Conservation (phyloP, 202 grass and related monocot genomes). For the Alloteropsis angusta region DNA sequence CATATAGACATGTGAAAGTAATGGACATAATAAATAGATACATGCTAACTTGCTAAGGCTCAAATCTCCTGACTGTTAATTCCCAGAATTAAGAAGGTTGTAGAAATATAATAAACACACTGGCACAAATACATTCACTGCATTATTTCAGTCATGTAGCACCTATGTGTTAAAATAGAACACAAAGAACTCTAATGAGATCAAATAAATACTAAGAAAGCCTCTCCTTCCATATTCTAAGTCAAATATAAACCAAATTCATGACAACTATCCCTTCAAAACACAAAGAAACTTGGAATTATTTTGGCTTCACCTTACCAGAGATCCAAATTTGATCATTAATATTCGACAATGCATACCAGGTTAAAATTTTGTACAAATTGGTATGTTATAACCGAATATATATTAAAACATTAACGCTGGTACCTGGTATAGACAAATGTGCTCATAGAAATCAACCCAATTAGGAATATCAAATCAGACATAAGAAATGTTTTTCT, state of each 20-base stretch:
- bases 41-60: neutral
- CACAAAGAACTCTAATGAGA: neutral
- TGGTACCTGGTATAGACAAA: neutral
- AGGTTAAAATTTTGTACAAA: neutral
- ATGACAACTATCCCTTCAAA: neutral
- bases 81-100: neutral
- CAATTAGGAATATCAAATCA: neutral
- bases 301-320: neutral
- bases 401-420: neutral
- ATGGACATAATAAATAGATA: neutral
- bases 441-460: constrained; percentile 1
- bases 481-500: too few relatives aligned
- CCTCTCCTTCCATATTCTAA: neutral
- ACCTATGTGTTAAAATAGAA: neutral
- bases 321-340: constrained; percentile 1
- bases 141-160: constrained; percentile 3
- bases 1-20: neutral
- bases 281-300: neutral
- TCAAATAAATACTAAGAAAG: neutral
- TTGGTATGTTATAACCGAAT: neutral
- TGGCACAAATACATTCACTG: neutral
- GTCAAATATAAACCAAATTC: constrained; percentile 3
- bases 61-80: neutral
- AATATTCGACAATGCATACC: neutral
- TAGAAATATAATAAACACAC: neutral